Percentiles rank a stretch among this genome's conserved stretches.
phyloP scores from a whole-genome alignment of 2,329 filamentous ascomycete species.

The Colletotrichum phormii region DNA sequence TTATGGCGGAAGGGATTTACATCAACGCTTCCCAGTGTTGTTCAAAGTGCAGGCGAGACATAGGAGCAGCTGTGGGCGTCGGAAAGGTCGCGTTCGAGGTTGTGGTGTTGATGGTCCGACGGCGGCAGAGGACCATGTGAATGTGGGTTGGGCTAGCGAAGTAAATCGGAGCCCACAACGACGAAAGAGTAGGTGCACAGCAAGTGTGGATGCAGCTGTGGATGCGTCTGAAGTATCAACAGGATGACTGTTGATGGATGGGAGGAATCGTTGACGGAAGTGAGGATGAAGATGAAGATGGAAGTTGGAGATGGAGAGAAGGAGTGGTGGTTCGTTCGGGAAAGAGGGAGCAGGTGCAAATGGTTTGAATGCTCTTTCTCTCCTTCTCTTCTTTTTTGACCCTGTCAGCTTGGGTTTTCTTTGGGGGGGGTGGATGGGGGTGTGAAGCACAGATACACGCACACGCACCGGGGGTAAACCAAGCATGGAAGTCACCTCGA shows the following conservation, averaged over 20 bases:
- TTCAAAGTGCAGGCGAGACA: constrained; percentile 34
- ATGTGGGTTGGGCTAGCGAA: constrained; percentile 33
- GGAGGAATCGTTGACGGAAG: constrained; percentile 4
- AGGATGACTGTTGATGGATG: background rate
- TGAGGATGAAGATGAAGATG: background rate
- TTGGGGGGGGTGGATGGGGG: too few species aligned
- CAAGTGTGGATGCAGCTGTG: background rate
- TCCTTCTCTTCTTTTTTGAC: constrained; percentile 4
- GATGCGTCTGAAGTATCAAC: constrained; percentile 7
- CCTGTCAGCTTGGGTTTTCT: constrained; percentile 11
- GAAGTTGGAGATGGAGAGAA: background rate
- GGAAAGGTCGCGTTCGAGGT: background rate
- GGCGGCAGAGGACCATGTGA: constrained; percentile 29
- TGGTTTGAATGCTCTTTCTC: constrained; percentile 13
- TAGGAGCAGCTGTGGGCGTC: constrained; percentile 25
- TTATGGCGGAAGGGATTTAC: constrained; percentile 33
- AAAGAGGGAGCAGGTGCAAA: constrained; percentile 12
- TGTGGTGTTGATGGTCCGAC: constrained; percentile 16
- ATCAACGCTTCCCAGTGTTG: constrained; percentile 33
- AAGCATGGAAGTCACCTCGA: background rate
- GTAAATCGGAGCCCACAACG: constrained; percentile 31
- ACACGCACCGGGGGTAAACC: background rate
- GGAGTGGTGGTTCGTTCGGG: constrained; percentile 18
- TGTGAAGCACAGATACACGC: constrained; percentile 1
- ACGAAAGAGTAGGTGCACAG: background rate